Evolutionary conservation across 805 yeast genomes (phyloP).

Genomic region (Pichia ethanolica): DNA sequence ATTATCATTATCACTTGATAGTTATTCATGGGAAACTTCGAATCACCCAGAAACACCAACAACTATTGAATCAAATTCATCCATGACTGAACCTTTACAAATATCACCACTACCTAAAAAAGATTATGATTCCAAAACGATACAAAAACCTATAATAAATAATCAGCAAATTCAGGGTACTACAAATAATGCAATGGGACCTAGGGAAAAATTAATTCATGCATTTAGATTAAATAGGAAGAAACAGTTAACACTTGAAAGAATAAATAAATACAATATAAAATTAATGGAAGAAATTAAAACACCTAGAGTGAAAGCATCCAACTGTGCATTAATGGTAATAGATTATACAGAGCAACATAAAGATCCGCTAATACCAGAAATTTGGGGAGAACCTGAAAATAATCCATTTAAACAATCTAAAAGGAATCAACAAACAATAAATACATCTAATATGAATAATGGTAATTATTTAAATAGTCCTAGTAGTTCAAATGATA

Average conservation of each 20-base stretch:
- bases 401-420: conserved; percentile 6
- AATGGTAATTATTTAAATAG: background rate
- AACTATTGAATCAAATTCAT: background rate
- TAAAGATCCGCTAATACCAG: conserved; percentile 41
- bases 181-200: background rate
- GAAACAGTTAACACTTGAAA: conserved; percentile 46
- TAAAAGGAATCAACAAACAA: background rate
- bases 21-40: background rate
- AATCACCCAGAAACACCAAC: background rate
- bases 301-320: conserved; percentile 55
- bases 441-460: background rate
- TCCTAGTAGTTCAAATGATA: background rate
- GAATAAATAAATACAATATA: conserved; percentile 50
- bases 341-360: conserved; percentile 37
- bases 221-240: conserved; percentile 37
- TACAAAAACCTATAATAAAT: no score
- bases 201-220: conserved; percentile 12
- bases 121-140: no score
- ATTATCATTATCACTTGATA: background rate
- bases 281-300: conserved; percentile 45
- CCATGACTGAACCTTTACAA: conserved; percentile 1
- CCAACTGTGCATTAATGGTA: conserved; percentile 47
- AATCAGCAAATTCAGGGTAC: background rate
- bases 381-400: conserved; percentile 30
- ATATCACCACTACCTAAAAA: background rate